These are phyloP conservation scores for Phlyctochytrium planicorne DNA, from an alignment of 192 early-diverging fungal species.

Conservation along the genomic window DNA sequence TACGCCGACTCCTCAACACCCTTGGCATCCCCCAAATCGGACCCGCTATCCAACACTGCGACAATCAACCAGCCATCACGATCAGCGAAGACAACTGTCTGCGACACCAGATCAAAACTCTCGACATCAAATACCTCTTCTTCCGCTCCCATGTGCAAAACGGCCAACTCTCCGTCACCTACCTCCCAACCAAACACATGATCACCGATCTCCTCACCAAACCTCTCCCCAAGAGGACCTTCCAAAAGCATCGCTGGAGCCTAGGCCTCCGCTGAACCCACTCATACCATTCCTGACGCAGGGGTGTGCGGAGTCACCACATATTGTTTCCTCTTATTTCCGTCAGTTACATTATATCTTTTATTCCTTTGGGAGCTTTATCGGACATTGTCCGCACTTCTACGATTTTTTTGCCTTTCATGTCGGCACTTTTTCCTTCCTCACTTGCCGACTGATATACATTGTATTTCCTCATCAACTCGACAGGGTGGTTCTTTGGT, in stretches of 20 bases:
- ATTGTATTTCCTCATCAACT: too few species aligned
- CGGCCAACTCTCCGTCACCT: neutral
- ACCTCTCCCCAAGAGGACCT: neutral
- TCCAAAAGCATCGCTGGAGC: neutral
- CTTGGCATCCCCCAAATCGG: neutral
- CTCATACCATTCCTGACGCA: too few species aligned
- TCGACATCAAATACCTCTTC: conserved; percentile 8
- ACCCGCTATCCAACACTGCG: neutral
- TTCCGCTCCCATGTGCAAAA: neutral
- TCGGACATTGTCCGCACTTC: too few species aligned
- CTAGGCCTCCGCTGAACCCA: neutral
- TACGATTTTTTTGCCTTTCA: too few species aligned
- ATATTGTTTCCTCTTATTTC: too few species aligned
- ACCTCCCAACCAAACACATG: neutral
- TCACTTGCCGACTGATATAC: too few species aligned
- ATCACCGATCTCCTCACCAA: conserved; percentile 9
- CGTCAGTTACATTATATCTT: too few species aligned
- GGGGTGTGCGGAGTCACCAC: too few species aligned
- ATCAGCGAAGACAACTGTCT: too few species aligned
- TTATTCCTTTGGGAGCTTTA: too few species aligned
- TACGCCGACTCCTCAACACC: neutral
- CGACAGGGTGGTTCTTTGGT: too few species aligned
- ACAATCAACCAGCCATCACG: neutral
- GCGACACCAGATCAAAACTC: neutral
- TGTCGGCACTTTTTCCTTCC: too few species aligned